Evolutionary conservation across 305 asterid species (phyloP).

Genomic region (Solanum hybrid): DNA sequence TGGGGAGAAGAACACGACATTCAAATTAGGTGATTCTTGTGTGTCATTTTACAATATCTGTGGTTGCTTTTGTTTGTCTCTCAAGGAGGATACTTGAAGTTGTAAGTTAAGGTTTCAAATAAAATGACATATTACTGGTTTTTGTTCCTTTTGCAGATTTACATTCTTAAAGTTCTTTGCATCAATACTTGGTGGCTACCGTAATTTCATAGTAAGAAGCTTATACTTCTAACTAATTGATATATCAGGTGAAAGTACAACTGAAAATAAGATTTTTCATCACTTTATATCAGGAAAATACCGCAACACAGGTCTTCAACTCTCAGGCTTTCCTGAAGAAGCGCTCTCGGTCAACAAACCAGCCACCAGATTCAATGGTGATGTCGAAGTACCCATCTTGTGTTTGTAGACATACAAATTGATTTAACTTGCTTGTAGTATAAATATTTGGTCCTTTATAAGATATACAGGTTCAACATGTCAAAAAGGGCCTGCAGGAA

Average conservation of each 20-base stretch:
- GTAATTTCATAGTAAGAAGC: slow-evolving; percentile 81
- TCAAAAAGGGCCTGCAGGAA: background rate
- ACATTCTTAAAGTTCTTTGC: slow-evolving; percentile 86
- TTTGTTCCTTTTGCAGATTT: slow-evolving; percentile 57
- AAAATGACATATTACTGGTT: background rate
- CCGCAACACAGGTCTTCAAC: slow-evolving; percentile 80
- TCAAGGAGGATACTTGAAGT: background rate
- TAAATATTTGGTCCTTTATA: background rate
- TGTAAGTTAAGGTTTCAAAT: background rate
- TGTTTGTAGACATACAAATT: background rate
- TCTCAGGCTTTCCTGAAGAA: slow-evolving; percentile 87
- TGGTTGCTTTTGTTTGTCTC: background rate
- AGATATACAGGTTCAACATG: background rate
- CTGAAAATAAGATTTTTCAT: slow-evolving; percentile 15
- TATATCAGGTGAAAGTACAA: slow-evolving; percentile 10
- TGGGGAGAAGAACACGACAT: slow-evolving; percentile 90
- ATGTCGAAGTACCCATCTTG: background rate
- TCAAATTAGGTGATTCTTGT: slow-evolving; percentile 67
- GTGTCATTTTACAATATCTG: background rate
- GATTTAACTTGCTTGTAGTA: background rate
- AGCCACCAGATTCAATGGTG: slow-evolving; percentile 95
- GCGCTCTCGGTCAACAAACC: slow-evolving; percentile 85
- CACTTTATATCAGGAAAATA: slow-evolving; percentile 56
- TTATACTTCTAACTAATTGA: slow-evolving; percentile 22
- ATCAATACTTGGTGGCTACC: slow-evolving; percentile 95